Conservation (phyloP, 129 eudicot species). For the Lactuca saligna region DNA sequence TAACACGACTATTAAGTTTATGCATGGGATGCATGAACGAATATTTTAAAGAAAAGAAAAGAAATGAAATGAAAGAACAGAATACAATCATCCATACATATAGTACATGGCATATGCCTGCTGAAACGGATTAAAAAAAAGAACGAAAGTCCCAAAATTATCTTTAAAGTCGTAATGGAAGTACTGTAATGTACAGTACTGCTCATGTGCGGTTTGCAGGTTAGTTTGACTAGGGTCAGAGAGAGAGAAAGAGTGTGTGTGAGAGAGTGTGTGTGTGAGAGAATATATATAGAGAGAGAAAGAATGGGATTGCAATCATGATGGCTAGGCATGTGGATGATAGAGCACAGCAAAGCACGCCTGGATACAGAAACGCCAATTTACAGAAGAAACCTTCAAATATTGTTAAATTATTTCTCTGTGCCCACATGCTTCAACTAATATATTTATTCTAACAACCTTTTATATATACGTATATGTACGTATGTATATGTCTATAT, state of each 20-base stretch:
- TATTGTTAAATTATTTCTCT: constrained; percentile 30
- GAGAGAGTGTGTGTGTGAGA: constrained; percentile 7
- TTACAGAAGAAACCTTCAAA: constrained; percentile 36
- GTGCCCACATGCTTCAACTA: constrained; percentile 47
- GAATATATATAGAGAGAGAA: constrained; percentile 17
- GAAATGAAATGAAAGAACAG: neutral
- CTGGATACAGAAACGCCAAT: constrained; percentile 35
- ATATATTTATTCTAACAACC: constrained; percentile 9
- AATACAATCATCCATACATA: constrained; percentile 5
- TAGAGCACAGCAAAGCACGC: constrained; percentile 49
- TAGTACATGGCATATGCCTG: constrained; percentile 14
- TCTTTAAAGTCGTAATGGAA: constrained; percentile 15
- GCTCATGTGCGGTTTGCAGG: constrained; percentile 37
- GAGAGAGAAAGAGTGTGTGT: constrained; percentile 33
- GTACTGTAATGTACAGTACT: constrained; percentile 32
- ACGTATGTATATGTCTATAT: neutral
- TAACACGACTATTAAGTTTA: neutral
- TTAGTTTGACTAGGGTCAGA: constrained; percentile 48
- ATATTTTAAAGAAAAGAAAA: constrained; percentile 7
- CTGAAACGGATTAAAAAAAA: constrained; percentile 14
- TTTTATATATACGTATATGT: neutral
- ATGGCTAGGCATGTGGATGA: constrained; percentile 33
- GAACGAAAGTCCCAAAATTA: constrained; percentile 22
- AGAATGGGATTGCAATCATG: constrained; percentile 20
- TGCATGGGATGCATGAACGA: constrained; percentile 29